phyloP scores from a whole-genome alignment of 1,284 basidiomycete genomes.

The Cutaneotrichosporon arboriforme region DNA sequence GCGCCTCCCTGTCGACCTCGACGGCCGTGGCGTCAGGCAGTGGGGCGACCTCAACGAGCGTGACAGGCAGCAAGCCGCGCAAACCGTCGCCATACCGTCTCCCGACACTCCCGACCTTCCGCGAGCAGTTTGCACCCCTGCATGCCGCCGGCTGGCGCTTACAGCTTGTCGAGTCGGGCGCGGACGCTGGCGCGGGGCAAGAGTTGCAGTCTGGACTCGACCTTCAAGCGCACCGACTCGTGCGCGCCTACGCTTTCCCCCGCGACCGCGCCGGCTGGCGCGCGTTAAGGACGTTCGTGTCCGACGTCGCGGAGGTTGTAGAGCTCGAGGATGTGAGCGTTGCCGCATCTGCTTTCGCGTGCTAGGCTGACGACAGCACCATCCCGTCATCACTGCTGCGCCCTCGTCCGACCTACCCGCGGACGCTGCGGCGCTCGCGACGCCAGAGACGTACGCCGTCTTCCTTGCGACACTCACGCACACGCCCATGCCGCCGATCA shows the following conservation, averaged over 20 bases:
- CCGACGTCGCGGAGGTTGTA: conserved; percentile 14
- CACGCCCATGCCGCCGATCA: conserved; percentile 34
- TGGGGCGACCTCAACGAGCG: too few species aligned
- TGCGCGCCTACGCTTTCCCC: conserved; percentile 28
- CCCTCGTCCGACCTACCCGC: conserved; percentile 25
- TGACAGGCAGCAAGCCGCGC: not conserved
- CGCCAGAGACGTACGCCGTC: conserved; percentile 21
- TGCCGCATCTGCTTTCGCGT: not conserved
- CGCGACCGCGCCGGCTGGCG: conserved; percentile 30
- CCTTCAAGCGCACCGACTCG: conserved; percentile 30
- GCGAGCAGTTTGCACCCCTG: conserved; percentile 30
- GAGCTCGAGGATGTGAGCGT: conserved; percentile 32
- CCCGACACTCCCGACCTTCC: conserved; percentile 25
- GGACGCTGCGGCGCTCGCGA: not conserved
- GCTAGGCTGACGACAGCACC: conserved; percentile 19
- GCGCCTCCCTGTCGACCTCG: not conserved
- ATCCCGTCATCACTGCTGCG: conserved; percentile 29
- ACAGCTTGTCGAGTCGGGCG: conserved; percentile 6
- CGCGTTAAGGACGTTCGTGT: conserved; percentile 15
- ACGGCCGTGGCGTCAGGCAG: too few species aligned
- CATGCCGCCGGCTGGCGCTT: conserved; percentile 37
- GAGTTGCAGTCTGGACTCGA: conserved; percentile 16
- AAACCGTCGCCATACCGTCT: conserved; percentile 37
- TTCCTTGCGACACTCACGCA: conserved; percentile 39
- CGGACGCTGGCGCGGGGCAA: not conserved